These are phyloP conservation scores for Mortierella polycephala DNA, from an alignment of 371 early-diverging fungal species.

Conservation along the genomic window DNA sequence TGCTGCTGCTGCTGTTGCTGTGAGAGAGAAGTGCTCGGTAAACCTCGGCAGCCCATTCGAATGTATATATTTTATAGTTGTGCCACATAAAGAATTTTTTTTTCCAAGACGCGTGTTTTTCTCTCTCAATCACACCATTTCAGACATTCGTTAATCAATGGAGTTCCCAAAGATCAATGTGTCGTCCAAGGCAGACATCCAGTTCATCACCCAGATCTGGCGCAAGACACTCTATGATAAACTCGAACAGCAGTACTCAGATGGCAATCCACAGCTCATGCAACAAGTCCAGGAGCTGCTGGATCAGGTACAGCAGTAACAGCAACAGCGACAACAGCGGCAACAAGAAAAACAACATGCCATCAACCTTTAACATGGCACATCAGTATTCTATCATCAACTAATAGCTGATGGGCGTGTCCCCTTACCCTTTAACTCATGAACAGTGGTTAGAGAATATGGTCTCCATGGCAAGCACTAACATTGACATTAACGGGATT, in stretches of 20 bases:
- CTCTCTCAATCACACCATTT: background rate
- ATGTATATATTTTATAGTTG: background rate
- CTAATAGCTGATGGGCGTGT: background rate
- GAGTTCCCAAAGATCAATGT: constrained; percentile 55
- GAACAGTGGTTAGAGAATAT: constrained; percentile 45
- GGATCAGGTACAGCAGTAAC: constrained; percentile 27
- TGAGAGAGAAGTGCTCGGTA: background rate
- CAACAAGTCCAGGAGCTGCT: constrained; percentile 26
- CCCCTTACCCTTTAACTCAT: background rate
- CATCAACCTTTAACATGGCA: background rate
- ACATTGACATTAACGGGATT: constrained; percentile 50
- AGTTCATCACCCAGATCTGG: constrained; percentile 37
- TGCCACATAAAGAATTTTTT: constrained; percentile 1
- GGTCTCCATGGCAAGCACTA: constrained; percentile 33
- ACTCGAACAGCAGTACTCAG: constrained; percentile 18
- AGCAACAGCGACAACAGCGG: background rate
- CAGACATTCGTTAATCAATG: constrained; percentile 12
- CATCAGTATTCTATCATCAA: no score
- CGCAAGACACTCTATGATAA: constrained; percentile 19
- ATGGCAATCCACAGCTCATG: constrained; percentile 16
- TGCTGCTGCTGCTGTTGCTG: background rate
- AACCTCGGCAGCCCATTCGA: background rate
- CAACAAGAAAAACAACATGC: background rate
- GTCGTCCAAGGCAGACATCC: constrained; percentile 49
- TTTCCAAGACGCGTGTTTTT: background rate